A percentile compares a stretch with the other conserved stretches of the same genome.
Conservation (phyloP, 306 rosid genomes). For the Quercus berberidifolia region DNA sequence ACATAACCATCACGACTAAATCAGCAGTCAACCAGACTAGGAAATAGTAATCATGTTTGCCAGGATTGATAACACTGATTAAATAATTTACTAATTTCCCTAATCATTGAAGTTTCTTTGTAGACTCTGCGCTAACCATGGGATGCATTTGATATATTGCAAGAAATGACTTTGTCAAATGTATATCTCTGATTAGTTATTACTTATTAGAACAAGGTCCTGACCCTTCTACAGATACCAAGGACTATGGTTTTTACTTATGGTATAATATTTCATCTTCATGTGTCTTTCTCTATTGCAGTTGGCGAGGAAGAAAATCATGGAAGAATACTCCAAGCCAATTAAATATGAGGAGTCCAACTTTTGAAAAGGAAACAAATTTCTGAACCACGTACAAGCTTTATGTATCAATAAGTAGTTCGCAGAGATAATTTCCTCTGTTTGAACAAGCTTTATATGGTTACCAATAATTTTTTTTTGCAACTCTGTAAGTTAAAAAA, state of each 20-base stretch:
- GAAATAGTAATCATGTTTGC: too few species aligned
- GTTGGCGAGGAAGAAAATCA: constrained; percentile 56
- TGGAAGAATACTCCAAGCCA: constrained; percentile 73
- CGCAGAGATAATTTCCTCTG: constrained; percentile 19
- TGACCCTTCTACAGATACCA: too few species aligned
- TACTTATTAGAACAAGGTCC: too few species aligned
- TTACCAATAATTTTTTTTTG: constrained; percentile 18
- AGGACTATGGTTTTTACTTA: neutral
- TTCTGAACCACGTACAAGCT: neutral
- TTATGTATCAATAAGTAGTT: constrained; percentile 18
- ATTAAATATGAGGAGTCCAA: constrained; percentile 32
- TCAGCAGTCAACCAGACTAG: too few species aligned
- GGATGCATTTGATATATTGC: too few species aligned
- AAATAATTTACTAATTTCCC: neutral
- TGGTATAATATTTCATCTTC: neutral
- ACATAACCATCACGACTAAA: too few species aligned
- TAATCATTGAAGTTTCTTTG: too few species aligned
- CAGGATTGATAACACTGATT: neutral
- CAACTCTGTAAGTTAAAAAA: neutral
- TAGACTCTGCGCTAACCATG: too few species aligned
- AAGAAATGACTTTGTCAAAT: too few species aligned
- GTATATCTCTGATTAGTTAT: too few species aligned
- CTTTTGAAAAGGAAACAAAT: neutral
- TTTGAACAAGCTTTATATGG: constrained; percentile 22
- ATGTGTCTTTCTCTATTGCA: constrained; percentile 36